Base-by-base conservation (phyloP, 2,329 filamentous ascomycete species). In the Raffaelea albimanens region DNA sequence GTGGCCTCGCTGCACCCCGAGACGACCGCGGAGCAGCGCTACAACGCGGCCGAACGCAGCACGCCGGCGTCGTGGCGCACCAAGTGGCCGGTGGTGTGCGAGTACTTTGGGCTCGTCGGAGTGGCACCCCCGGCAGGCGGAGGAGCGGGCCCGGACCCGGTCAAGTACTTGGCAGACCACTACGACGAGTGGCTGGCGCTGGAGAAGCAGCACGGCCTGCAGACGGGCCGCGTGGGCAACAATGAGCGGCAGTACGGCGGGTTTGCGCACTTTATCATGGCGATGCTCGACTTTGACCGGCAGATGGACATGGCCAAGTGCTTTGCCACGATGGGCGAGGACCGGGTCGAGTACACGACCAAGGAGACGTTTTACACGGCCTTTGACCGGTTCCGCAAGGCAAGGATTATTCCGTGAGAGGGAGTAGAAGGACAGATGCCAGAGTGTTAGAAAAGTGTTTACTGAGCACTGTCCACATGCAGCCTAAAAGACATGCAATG, bases 61-160 rank as follows among this genome's bases (percentile, higher is more conserved):
- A 51, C 59, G 29, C 56, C 64, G 1, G 55, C 54, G 5, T 63
- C 60, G 2, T 72, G 69, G 69, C 62, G 61, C 16, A 53, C 57
- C 11, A 70, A 70, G 53, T 72, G 69, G 69, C 67, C 68, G 3
- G 54, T 68, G 5, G 65, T 71, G 40, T 69, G 66, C 53, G 61
- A 66, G 7, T 71, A 70, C 53, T 72, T 72, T 57, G 65, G 67
- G 3, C 56, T 72, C 36, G 65, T 66, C 52, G 69, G 68, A 1
- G 63, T 63, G 8, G 51, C 55, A 3, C 60, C 63, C 7, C 58
- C 59, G 8, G 34, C 49, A 3, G 57, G 56, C 3, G 58, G 58
- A 8, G 50, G 47, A 22, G 55, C 53, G 23, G 61, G 58, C 1
- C 62, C 61, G 8, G 58, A 64, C 43, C 62, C 63, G 3, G 56